Conservation (phyloP, 192 early-diverging fungal species). For the Pecoramyces ruminantium region DNA sequence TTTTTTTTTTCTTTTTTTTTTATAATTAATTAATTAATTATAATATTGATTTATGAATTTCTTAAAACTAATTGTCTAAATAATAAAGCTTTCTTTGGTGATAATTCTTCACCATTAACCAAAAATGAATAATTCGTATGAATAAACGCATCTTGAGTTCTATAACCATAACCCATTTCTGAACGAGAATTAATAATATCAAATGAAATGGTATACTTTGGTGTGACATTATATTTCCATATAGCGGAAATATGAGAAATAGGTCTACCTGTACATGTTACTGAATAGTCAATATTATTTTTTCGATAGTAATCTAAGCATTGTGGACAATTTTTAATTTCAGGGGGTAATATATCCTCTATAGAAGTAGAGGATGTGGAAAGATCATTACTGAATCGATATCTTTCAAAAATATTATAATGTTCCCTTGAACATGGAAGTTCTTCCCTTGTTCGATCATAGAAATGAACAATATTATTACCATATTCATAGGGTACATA, state of each 20-base stretch:
- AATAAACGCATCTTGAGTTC: background rate
- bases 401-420: background rate
- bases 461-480: background rate
- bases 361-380: no score
- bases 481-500: background rate
- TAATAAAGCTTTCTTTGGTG: background rate
- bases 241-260: background rate
- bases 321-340: background rate
- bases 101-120: background rate
- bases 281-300: background rate
- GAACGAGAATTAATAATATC: background rate
- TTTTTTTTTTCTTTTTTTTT: no score
- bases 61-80: background rate
- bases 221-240: background rate
- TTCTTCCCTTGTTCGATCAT: background rate
- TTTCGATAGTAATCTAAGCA: background rate
- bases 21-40: no score
- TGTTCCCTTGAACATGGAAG: background rate
- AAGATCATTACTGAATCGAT: background rate
- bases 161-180: background rate
- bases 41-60: no score
- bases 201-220: background rate
- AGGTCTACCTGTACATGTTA: background rate
- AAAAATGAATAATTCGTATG: background rate
- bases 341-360: background rate